Base-by-base conservation (phyloP, 2,329 filamentous ascomycete species). In the Hypoxylon sp. region DNA sequence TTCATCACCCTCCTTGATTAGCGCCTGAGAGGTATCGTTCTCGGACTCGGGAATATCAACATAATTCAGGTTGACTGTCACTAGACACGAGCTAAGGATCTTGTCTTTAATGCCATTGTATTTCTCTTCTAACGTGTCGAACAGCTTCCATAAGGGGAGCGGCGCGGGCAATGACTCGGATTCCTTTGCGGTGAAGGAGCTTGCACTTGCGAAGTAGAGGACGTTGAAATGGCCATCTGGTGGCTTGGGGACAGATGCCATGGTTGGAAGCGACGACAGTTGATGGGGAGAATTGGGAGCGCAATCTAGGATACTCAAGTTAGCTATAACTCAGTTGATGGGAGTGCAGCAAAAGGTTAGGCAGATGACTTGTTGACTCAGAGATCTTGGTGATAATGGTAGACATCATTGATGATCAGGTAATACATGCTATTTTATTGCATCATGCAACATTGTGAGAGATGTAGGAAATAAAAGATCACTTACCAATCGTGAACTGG, bases 11-110 rank as follows among this genome's bases (percentile, higher is more conserved):
- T 85, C 85, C 48, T 85, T 76, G 55, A 96, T 89, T 53, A 84
- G 72, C 21, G 79, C 65, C 13, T 77, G 76, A 7, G 71, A 69
- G 13, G 68, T 69, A 15, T 76, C 76, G 42, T 74, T 74, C 15
- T 74, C 74, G 26, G 75, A 75, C 35, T 79, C 79, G 4, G 80
- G 78, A 9, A 91, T 67, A 70, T 95, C 89, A 69, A 94, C 86
- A 76, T 96, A 96, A 56, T 91, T 83, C 50, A 94, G 77, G 66
- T 96, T 95, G 70, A 96, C 78, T 20, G 91, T 94, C 62, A 96
- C 83, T 54, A 92, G 81, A 70, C 88, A 91, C 57, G 87, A 90
- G 58, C 81, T 81, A 46, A 96, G 79, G 3, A 96, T 84, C 66
- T 84, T 88, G 43, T 81, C 77, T 63, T 77, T 82, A 48, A 96